Evolutionary conservation across 495 filamentous ascomycete species (phyloP).

Genomic region (Bacidia rubella): DNA sequence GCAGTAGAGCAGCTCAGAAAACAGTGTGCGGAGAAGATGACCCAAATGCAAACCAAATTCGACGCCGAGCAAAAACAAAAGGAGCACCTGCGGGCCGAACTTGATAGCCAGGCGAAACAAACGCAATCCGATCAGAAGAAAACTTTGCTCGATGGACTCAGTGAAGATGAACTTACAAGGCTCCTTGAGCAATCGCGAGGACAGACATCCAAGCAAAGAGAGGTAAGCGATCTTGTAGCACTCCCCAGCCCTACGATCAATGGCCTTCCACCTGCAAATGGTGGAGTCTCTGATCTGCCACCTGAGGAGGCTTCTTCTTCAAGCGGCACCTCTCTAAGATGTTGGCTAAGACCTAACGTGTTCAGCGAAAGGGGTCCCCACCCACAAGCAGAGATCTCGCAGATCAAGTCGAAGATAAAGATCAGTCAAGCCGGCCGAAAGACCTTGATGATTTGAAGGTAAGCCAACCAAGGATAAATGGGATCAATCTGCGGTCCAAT

Average conservation of each 20-base stretch:
- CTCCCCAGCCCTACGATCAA: not conserved
- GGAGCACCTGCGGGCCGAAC: constrained; percentile 29
- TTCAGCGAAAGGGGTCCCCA: too few species aligned
- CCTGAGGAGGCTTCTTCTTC: too few species aligned
- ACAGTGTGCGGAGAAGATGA: constrained; percentile 30
- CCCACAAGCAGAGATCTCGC: constrained; percentile 49
- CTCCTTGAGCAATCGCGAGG: not conserved
- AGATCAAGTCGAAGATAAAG: constrained; percentile 34
- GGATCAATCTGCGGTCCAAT: not conserved
- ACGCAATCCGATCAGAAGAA: constrained; percentile 20
- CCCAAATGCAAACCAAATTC: constrained; percentile 33
- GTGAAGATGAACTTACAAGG: not conserved
- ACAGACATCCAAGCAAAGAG: not conserved
- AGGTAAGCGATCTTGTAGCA: constrained; percentile 7
- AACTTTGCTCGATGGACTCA: not conserved
- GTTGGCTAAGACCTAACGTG: too few species aligned
- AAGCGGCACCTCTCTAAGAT: too few species aligned
- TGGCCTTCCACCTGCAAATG: too few species aligned
- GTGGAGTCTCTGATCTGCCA: too few species aligned
- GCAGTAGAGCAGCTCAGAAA: constrained; percentile 35
- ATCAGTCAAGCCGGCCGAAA: not conserved
- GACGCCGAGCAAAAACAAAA: constrained; percentile 29
- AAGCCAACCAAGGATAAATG: not conserved
- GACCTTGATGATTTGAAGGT: constrained; percentile 1
- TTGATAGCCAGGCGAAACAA: too few species aligned